Evolutionary conservation across 345 rosid species (phyloP).

Genomic region (Sapria himalayana): DNA sequence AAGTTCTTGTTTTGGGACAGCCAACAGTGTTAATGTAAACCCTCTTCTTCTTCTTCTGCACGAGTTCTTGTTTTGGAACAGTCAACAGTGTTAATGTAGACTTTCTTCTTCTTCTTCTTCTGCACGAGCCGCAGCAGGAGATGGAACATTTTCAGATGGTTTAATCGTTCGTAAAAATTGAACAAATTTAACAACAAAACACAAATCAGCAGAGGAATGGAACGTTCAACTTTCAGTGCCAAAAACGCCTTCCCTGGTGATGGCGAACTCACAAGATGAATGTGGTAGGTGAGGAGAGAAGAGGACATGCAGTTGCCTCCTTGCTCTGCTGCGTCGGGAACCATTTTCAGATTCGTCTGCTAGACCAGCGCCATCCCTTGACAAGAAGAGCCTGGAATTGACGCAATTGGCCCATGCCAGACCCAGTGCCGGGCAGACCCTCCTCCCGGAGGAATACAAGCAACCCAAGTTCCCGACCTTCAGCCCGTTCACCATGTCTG

Average conservation of each 20-base stretch:
- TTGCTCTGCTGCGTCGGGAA: conserved; percentile 11
- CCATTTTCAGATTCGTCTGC: conserved; percentile 8
- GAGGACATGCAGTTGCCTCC: conserved; percentile 35
- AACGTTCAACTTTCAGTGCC: conserved; percentile 24
- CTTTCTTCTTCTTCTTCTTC: too few species aligned
- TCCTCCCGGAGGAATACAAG: conserved; percentile 46
- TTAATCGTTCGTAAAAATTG: too few species aligned
- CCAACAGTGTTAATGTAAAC: too few species aligned
- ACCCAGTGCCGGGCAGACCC: conserved; percentile 57
- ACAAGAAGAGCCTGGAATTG: conserved; percentile 57
- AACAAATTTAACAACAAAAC: too few species aligned
- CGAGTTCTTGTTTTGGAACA: too few species aligned
- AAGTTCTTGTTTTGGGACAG: too few species aligned
- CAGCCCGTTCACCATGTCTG: conserved; percentile 38
- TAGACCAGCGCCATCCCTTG: conserved; percentile 13
- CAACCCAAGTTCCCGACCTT: conserved; percentile 48
- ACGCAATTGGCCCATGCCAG: conserved; percentile 74
- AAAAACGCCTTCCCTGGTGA: conserved; percentile 33
- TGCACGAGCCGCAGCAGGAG: too few species aligned
- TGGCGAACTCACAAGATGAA: conserved; percentile 41
- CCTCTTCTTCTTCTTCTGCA: too few species aligned
- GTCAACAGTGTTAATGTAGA: too few species aligned
- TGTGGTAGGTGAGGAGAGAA: conserved; percentile 58
- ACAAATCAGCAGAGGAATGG: too few species aligned
- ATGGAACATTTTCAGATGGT: too few species aligned